Conservation (phyloP, 139 green algal genomes). For the Microglena sp. region DNA sequence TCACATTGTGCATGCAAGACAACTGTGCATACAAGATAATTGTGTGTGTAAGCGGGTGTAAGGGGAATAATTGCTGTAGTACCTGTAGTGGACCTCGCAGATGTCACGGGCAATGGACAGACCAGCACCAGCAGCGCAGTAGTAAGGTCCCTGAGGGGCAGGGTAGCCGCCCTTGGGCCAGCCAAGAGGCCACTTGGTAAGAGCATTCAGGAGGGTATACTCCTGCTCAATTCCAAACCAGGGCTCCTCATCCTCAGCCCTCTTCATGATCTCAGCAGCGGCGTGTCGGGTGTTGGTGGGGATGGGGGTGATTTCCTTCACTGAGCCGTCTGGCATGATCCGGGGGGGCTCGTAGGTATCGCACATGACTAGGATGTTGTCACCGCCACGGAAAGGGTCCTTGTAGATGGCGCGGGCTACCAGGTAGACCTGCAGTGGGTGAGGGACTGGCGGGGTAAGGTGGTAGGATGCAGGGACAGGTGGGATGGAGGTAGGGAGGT, state of each 20-base stretch:
- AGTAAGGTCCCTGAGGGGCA: conserved; percentile 85
- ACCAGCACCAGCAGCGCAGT: conserved; percentile 86
- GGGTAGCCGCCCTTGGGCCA: conserved; percentile 88
- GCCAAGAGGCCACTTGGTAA: conserved; percentile 93
- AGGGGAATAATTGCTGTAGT: no score
- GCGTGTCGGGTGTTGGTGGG: conserved; percentile 87
- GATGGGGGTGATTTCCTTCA: conserved; percentile 57
- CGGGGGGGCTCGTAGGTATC: conserved; percentile 84
- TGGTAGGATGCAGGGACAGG: no score
- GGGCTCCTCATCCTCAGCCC: conserved; percentile 63
- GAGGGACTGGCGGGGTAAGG: no score
- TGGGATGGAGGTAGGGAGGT: no score
- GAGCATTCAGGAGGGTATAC: conserved; percentile 93
- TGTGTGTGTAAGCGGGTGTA: no score
- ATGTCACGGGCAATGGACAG: conserved; percentile 87
- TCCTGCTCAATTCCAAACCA: conserved; percentile 98
- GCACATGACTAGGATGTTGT: conserved; percentile 95
- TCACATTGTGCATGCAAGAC: no score
- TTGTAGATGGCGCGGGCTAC: conserved; percentile 70
- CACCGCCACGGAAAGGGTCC: no score
- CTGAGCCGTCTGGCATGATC: conserved; percentile 49
- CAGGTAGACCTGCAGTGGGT: no score
- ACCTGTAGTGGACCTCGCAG: conserved; percentile 92
- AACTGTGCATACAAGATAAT: no score
- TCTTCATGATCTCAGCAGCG: conserved; percentile 52